A percentile compares a stretch with the other conserved stretches of the same genome.
These are phyloP conservation scores for Adansonia digitata DNA, from an alignment of 345 rosid genomes.

Conservation along the genomic window DNA sequence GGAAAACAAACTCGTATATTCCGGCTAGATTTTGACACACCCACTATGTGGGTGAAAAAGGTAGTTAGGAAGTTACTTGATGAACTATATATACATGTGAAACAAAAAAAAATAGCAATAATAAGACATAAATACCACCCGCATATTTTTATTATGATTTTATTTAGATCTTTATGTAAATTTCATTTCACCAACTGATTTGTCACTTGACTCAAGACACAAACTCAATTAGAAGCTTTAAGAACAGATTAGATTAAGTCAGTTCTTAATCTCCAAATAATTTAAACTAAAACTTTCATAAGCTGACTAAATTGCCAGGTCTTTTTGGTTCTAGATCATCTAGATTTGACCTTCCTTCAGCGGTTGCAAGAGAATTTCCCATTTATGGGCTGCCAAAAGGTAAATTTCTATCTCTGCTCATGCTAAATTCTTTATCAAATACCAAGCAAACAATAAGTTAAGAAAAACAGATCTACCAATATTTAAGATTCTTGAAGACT, in stretches of 20 bases:
- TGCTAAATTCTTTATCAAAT: neutral
- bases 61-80: neutral
- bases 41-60: neutral
- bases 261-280: neutral
- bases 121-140: neutral
- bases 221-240: neutral
- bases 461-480: neutral
- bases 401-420: neutral
- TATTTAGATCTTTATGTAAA: neutral
- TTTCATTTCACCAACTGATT: neutral
- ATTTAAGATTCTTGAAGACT: neutral
- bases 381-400: neutral
- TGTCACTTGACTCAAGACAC: neutral
- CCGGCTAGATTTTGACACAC: neutral
- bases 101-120: too few relatives aligned
- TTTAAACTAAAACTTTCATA: neutral
- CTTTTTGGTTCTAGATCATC: neutral
- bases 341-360: neutral
- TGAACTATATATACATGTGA: neutral
- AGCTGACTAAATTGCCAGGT: conserved; percentile 8
- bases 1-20: neutral
- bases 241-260: neutral
- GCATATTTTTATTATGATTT: neutral
- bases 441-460: neutral
- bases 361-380: neutral